Percentiles rank a stretch among this genome's conserved stretches.
Conservation (phyloP, 1,284 basidiomycete species). For the Cerrena zonata region DNA sequence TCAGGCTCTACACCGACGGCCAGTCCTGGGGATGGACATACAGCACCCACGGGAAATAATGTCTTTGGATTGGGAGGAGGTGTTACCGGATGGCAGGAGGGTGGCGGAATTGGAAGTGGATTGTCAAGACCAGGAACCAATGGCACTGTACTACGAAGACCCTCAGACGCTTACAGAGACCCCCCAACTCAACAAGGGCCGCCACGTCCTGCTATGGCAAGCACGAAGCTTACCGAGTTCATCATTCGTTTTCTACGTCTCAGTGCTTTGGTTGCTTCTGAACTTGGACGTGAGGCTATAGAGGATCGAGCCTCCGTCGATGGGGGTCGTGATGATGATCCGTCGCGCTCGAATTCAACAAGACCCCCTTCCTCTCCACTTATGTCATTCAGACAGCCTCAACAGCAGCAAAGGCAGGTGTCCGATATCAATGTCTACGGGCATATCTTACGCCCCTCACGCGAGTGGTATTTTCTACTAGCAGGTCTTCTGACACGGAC, state of each 20-base stretch:
- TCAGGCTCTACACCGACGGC: conserved; percentile 18
- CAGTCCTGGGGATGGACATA: conserved; percentile 18
- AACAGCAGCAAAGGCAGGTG: conserved; percentile 15
- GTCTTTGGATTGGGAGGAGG: conserved; percentile 37
- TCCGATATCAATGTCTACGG: conserved; percentile 33
- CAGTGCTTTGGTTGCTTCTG: conserved; percentile 67
- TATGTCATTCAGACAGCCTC: conserved; percentile 18
- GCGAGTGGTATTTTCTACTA: conserved; percentile 76
- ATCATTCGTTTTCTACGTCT: conserved; percentile 68
- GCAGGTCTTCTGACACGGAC: conserved; percentile 71
- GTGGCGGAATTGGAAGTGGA: conserved; percentile 64
- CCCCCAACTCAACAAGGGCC: neutral
- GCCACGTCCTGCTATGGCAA: conserved; percentile 34
- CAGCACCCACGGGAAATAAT: conserved; percentile 10
- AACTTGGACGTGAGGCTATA: conserved; percentile 58
- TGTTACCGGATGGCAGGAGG: conserved; percentile 65
- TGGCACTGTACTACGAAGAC: conserved; percentile 53
- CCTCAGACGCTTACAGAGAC: conserved; percentile 17
- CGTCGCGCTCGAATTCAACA: conserved; percentile 9
- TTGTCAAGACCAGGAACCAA: conserved; percentile 46
- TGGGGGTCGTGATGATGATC: conserved; percentile 23
- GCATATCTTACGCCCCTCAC: conserved; percentile 48
- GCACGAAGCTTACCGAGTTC: conserved; percentile 62
- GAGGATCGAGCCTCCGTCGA: conserved; percentile 30
- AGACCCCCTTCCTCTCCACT: conserved; percentile 19